These are phyloP conservation scores for Hymenoscyphus infarciens DNA, from an alignment of 2,329 filamentous ascomycete genomes.

Conservation along the genomic window DNA sequence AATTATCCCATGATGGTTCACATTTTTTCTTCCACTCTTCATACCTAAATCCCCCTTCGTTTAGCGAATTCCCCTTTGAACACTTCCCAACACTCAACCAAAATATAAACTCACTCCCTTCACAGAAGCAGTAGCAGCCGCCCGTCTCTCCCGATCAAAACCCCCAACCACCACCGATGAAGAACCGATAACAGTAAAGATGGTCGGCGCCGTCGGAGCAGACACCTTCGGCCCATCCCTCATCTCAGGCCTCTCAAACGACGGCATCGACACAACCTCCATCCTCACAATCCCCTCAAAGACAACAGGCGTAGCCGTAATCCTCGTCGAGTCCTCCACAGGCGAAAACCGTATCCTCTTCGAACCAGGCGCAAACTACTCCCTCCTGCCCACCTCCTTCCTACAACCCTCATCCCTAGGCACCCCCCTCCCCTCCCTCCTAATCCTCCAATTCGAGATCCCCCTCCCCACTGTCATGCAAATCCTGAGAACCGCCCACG, in stretches of 20 bases:
- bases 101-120: neutral
- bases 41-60: neutral
- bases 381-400: slow-evolving; percentile 42
- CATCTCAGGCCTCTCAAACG: slow-evolving; percentile 52
- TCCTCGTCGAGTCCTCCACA: slow-evolving; percentile 68
- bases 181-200: slow-evolving; percentile 51
- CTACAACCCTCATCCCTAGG: slow-evolving; percentile 35
- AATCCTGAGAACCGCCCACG: slow-evolving; percentile 51
- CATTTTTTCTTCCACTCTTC: neutral
- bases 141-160: slow-evolving; percentile 66
- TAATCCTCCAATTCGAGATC: slow-evolving; percentile 78
- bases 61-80: neutral
- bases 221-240: slow-evolving; percentile 63
- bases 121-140: slow-evolving; percentile 69
- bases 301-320: slow-evolving; percentile 69
- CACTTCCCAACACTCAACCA: neutral
- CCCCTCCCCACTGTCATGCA: slow-evolving; percentile 62
- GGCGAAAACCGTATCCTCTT: slow-evolving; percentile 77
- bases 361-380: slow-evolving; percentile 65
- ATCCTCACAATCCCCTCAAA: slow-evolving; percentile 45
- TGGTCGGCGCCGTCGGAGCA: slow-evolving; percentile 71
- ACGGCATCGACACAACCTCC: slow-evolving; percentile 58
- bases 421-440: slow-evolving; percentile 52
- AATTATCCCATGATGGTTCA: too few relatives aligned
- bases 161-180: slow-evolving; percentile 22